These are phyloP conservation scores for Persicaria maculosa DNA, from an alignment of 148 eudicot genomes.

Conservation along the genomic window DNA sequence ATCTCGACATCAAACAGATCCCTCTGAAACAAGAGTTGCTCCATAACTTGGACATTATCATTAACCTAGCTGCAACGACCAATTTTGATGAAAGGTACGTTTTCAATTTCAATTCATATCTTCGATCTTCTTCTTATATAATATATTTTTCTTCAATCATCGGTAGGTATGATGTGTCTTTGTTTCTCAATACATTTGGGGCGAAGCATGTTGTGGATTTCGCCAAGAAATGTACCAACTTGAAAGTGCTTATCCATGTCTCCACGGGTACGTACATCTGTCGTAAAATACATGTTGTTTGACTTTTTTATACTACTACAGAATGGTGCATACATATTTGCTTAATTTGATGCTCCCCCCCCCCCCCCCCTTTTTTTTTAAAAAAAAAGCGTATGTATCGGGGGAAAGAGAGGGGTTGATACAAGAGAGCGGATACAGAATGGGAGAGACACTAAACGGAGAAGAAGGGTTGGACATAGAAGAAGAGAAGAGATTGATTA, in stretches of 20 bases:
- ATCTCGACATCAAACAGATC: constrained; percentile 43
- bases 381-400: constrained; percentile 46
- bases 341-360: neutral
- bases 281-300: constrained; percentile 11
- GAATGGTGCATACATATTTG: no score
- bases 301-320: neutral
- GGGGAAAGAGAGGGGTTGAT: constrained; percentile 43
- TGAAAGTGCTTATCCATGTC: constrained; percentile 50
- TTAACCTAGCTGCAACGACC: constrained; percentile 64
- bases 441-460: constrained; percentile 45
- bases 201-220: constrained; percentile 49
- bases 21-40: constrained; percentile 31
- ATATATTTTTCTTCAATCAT: neutral
- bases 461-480: constrained; percentile 32
- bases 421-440: constrained; percentile 23
- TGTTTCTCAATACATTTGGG: constrained; percentile 48
- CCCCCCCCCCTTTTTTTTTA: no score
- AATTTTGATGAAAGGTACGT: constrained; percentile 62
- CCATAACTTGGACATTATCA: constrained; percentile 43
- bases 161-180: constrained; percentile 48
- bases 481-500: constrained; percentile 27
- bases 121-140: neutral
- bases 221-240: constrained; percentile 48
- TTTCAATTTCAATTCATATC: neutral
- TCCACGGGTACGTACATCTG: constrained; percentile 48